Percentiles rank a stretch among this genome's conserved stretches.
phyloP scores from a whole-genome alignment of 768 basidiomycete species.

The Mrakia gelida region DNA sequence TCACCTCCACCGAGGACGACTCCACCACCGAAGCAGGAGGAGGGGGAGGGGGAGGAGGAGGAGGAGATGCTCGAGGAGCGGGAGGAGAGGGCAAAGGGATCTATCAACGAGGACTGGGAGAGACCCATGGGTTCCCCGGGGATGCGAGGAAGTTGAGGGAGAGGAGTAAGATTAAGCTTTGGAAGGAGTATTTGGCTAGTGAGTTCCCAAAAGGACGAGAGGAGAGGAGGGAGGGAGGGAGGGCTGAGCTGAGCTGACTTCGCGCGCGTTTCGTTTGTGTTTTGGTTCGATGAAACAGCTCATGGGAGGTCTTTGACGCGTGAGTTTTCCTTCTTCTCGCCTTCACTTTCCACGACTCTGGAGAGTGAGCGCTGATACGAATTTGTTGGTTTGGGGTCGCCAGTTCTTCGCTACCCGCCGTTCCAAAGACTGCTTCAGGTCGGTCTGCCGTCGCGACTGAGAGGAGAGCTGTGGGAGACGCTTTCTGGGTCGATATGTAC shows the following conservation, averaged over 20 bases:
- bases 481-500: slow-evolving; percentile 80
- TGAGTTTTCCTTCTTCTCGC: slow-evolving; percentile 34
- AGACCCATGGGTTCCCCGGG: slow-evolving; percentile 46
- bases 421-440: slow-evolving; percentile 97
- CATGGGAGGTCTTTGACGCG: slow-evolving; percentile 91
- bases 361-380: too few relatives aligned
- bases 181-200: slow-evolving; percentile 83
- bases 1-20: slow-evolving; percentile 48
- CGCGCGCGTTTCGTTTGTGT: neutral
- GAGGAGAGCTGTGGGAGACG: slow-evolving; percentile 98
- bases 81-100: slow-evolving; percentile 44
- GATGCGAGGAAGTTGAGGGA: slow-evolving; percentile 46
- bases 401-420: slow-evolving; percentile 83
- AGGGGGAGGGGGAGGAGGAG: slow-evolving; percentile 19
- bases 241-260: slow-evolving; percentile 14
- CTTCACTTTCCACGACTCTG: neutral
- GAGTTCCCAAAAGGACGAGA: slow-evolving; percentile 40
- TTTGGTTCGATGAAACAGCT: neutral
- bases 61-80: slow-evolving; percentile 45
- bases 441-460: slow-evolving; percentile 85
- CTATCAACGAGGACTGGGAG: slow-evolving; percentile 44
- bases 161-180: slow-evolving; percentile 78
- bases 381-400: too few relatives aligned
- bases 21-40: slow-evolving; percentile 21
- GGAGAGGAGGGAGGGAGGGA: neutral